Conservation (phyloP, 495 filamentous ascomycete genomes). For the Darksidea phi region DNA sequence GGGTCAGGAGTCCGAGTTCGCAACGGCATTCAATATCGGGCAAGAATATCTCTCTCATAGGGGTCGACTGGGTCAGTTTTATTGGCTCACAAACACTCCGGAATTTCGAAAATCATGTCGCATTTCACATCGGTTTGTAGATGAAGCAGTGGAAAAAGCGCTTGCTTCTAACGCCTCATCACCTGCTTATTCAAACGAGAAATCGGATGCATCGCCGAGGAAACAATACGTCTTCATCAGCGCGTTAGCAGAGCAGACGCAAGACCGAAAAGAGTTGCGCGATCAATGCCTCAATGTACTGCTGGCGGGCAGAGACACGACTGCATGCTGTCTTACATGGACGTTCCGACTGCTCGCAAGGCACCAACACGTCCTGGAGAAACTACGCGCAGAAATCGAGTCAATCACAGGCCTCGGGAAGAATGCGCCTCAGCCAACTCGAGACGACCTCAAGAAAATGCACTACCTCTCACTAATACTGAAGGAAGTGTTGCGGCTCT, state of each 20-base stretch:
- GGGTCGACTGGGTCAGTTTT: neutral
- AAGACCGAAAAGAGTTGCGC: conserved; percentile 66
- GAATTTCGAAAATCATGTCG: neutral
- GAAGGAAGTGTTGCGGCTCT: conserved; percentile 48
- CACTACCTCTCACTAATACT: conserved; percentile 23
- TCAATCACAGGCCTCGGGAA: no score
- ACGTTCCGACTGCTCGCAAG: neutral
- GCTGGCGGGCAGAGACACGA: conserved; percentile 51
- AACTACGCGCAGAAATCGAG: no score
- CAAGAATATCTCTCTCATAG: conserved; percentile 1
- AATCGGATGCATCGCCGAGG: no score
- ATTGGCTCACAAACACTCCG: neutral
- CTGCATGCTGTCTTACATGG: conserved; percentile 38
- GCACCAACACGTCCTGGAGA: no score
- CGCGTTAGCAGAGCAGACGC: conserved; percentile 70
- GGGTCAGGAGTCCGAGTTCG: conserved; percentile 24
- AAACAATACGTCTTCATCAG: conserved; percentile 71
- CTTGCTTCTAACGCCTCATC: neutral
- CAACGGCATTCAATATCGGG: conserved; percentile 2
- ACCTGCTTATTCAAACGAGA: neutral
- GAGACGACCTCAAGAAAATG: conserved; percentile 16
- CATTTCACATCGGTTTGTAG: neutral
- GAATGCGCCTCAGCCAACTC: no score
- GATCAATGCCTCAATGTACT: conserved; percentile 78
- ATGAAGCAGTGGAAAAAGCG: neutral